Percentiles rank a stretch among this genome's conserved stretches.
Evolutionary conservation across 2,329 filamentous ascomycete species (phyloP).

Genomic region (Paramyrothecium roridum): DNA sequence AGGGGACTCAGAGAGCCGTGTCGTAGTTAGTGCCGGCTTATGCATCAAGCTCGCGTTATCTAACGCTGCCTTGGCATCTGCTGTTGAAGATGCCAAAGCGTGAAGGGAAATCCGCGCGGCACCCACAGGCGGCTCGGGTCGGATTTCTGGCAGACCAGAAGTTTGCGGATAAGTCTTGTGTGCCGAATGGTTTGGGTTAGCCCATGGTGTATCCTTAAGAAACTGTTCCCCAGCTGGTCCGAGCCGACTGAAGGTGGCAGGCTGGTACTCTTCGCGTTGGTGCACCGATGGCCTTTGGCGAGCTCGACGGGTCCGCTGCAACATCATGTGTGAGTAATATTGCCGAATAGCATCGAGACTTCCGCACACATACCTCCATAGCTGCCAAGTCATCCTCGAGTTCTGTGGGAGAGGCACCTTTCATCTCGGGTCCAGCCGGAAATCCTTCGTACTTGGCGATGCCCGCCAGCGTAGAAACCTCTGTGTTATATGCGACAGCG

Average conservation of each 20-base stretch:
- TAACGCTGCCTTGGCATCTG: slow-evolving; percentile 18
- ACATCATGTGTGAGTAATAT: slow-evolving; percentile 14
- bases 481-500: slow-evolving; percentile 88
- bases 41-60: slow-evolving; percentile 16
- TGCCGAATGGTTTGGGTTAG: slow-evolving; percentile 79
- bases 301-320: slow-evolving; percentile 28
- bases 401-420: slow-evolving; percentile 67
- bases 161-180: slow-evolving; percentile 49
- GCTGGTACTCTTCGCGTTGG: slow-evolving; percentile 45
- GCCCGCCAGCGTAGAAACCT: slow-evolving; percentile 87
- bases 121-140: slow-evolving; percentile 8
- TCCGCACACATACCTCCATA: slow-evolving; percentile 64
- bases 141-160: slow-evolving; percentile 18
- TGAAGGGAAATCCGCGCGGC: slow-evolving; percentile 17
- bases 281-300: slow-evolving; percentile 36
- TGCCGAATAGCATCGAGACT: slow-evolving; percentile 2
- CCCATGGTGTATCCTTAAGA: slow-evolving; percentile 87
- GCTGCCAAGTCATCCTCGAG: slow-evolving; percentile 83
- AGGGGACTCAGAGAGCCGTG: slow-evolving; percentile 36
- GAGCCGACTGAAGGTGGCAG: slow-evolving; percentile 45
- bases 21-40: slow-evolving; percentile 21
- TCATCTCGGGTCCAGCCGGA: slow-evolving; percentile 86
- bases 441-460: slow-evolving; percentile 95
- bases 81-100: slow-evolving; percentile 8
- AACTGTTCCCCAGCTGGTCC: slow-evolving; percentile 80